Evolutionary conservation across 257 asterid genomes (phyloP), one percentile per base, ranked within the genome.

Genomic region (Rhazya stricta): DNA sequence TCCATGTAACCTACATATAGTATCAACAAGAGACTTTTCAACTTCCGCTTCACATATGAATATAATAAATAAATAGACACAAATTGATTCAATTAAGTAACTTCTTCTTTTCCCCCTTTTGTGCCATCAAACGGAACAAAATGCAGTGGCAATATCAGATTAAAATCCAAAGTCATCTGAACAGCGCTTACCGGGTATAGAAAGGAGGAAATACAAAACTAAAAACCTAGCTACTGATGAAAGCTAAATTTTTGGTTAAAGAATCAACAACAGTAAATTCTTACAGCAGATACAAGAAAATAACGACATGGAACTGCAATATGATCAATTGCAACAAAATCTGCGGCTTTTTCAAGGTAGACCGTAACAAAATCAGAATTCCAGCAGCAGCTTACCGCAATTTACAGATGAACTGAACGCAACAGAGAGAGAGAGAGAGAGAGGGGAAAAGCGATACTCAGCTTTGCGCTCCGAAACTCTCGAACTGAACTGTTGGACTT

Each of bases 1-100:
- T 82, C 97, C 97, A 92, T 84, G 73, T 56, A 73, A 74, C 84
- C 93, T 87, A 83, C 84, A 65, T 10, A 79, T 34, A 69, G 39
- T 13, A 60, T 3, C 66, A 58, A 19, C 25, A 69, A 69, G 16
- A 19, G 36, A 66, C 27, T 6, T 3, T 27, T 21, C n/a, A 65
- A 19, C 29, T 37, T 21, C 42, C 48, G 11, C 16, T 37, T 9
- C 3, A 29, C 41, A 63, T 5, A 62, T 34, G 32, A 39, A 63
- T 19, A 51, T 12, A 48, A 16, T 15, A 48, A 12, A 48, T 10
- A 48, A 48, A 48, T 18, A 4, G 46, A 32, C 23, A 63, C 42
- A 34, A 37, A 18, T 30, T 36, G 7, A 10, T 63, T 16, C 46
- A 63, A 63, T 34, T 15, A 32, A 62, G 8, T 6, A 2, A 62